Evolutionary conservation across 129 eudicot species (phyloP).

Genomic region (Arctium lappa): DNA sequence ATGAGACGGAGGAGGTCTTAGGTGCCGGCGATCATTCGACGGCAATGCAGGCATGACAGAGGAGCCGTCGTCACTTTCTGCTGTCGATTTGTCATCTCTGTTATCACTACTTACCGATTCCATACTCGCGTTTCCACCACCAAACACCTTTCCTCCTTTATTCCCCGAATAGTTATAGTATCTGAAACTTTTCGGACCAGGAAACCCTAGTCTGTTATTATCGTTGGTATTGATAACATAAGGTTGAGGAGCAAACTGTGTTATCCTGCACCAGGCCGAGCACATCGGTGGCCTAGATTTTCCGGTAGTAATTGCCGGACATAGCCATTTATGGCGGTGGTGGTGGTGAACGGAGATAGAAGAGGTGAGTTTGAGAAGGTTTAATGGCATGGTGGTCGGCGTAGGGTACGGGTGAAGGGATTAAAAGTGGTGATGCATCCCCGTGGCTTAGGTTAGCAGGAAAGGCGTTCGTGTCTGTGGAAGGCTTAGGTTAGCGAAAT

Average conservation of each 20-base stretch:
- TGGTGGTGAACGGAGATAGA: constrained; percentile 33
- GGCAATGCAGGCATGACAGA: constrained; percentile 21
- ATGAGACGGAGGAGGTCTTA: constrained; percentile 25
- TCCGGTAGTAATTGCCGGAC: constrained; percentile 26
- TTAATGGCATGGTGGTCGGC: constrained; percentile 43
- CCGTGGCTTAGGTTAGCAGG: constrained; percentile 40
- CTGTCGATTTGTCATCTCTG: constrained; percentile 18
- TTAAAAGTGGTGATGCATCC: constrained; percentile 5
- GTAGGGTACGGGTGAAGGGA: constrained; percentile 15
- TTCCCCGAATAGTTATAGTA: constrained; percentile 21
- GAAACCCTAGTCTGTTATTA: constrained; percentile 37
- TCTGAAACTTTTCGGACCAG: constrained; percentile 26
- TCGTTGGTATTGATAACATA: neutral
- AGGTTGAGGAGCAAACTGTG: constrained; percentile 19
- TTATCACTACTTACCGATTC: constrained; percentile 25
- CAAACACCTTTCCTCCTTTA: constrained; percentile 15
- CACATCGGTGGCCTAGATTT: constrained; percentile 17
- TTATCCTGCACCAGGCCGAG: constrained; percentile 23
- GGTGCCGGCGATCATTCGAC: constrained; percentile 22
- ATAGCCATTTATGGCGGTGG: constrained; percentile 31
- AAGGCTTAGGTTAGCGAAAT: constrained; percentile 22
- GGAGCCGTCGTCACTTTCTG: constrained; percentile 1
- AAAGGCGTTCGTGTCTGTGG: constrained; percentile 18
- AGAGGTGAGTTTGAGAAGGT: constrained; percentile 40
- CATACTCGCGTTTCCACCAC: constrained; percentile 27